Base-by-base conservation (phyloP, 1,284 basidiomycete genomes). In the Austroboletus niveus region DNA sequence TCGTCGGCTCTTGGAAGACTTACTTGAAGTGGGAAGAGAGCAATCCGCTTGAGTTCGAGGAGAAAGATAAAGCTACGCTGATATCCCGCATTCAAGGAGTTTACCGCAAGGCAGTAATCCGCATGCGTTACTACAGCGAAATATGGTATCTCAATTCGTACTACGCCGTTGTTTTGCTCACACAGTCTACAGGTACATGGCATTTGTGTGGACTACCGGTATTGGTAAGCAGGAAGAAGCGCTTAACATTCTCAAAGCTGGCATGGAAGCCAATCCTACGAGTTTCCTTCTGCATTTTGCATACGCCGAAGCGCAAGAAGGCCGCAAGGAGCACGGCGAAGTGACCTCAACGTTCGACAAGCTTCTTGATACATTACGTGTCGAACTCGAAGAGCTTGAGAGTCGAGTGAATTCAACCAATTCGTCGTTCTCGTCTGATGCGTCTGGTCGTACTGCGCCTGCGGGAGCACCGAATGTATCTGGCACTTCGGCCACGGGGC, bases 21-120 rank as follows among this genome's bases (percentile, higher is more conserved):
- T 98, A 98, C 68, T 73, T 99, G 47, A 92, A 92, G 62, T 99
- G 93, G 92, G 97, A 99, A 71, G 93, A 97, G 68, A 80, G 81
- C 57, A 98, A 99, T 64, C 97, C 95, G 1, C 76, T 97, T 39
- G 90, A 94, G 66, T 82, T 97, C 49, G 93, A 96, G 56, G 95
- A 98, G 49, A 81, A 83, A 58, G 94, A 98, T 57, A 77, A 80
- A 47, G 69, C 75, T 2, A 77, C 78, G 6, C 69, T 96, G 34
- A 78, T 87, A 45, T 77, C 77, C 17, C 82, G 96, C 31, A 78
- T 98, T 8, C 82, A 87, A 57, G 85, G 86, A 44, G 92, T 94
- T 3, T 94, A 97, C 69, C 80, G 87, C 55, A 94, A 96, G 72
- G 92, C 92, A 1, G 76, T 92, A 57, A 85, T 93, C 60, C 78